Evolutionary conservation across 768 basidiomycete species (phyloP), one percentile per base, ranked within the genome.

Genomic region (Leccinum olivaceopallidum): DNA sequence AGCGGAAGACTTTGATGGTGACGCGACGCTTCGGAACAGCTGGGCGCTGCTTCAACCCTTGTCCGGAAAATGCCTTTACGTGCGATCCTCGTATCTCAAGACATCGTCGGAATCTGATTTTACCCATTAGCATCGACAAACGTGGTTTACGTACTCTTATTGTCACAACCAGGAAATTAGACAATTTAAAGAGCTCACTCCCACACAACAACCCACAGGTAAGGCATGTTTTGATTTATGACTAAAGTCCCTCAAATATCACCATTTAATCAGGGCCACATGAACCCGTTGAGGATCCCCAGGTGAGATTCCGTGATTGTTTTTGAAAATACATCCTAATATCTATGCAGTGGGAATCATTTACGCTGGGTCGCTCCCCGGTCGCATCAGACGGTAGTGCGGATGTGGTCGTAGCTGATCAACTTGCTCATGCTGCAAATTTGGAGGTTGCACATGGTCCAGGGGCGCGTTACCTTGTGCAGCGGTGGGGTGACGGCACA

Each of bases 91-190:
- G 70, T 71, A 70, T 65, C 69, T 70, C 66, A n/a, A 60, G 44
- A 53, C 59, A 48, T 49, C 56, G 57, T 68, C 63, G 63, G 56
- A 67, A 73, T 73, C 75, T 73, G 66, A 77, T 71, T 63, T 60
- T 51, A 53, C 69, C 60, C 66, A 57, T 63, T 77, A 94, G 89
- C 86, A 89, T 72, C 85, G 85, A 66, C 91, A 94, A 79, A 86
- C 88, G 42, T 97, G 95, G 95, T 98, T 98, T 79, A 98, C 95
- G 39, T 98, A 98, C 77, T 88, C 93, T 53, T 97, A 92, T 75
- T 94, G 96, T 78, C 95, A 99, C 78, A 92, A 95, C 74, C 83
- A 86, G 55, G 88, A 97, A 76, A 94, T 98, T 62, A 88, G 95
- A 60, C 97, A 99, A 76, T 99, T 98, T 81, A 90, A 90, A 75